Evolutionary conservation across 2,329 filamentous ascomycete genomes (phyloP), one percentile per base, ranked within the genome.

Genomic region (Moelleriella libera): DNA sequence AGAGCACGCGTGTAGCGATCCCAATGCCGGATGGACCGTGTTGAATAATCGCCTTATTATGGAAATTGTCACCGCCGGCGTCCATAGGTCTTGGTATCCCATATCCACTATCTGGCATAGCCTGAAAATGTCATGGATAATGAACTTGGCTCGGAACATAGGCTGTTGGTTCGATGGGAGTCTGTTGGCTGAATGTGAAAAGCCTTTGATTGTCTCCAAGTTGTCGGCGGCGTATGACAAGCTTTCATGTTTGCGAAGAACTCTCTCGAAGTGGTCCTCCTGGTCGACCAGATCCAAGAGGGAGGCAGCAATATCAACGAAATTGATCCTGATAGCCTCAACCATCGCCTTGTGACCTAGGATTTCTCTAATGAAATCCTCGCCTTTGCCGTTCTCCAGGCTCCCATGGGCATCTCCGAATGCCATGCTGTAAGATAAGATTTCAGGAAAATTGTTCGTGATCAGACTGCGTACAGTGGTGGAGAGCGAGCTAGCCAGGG

Each of bases 161-260:
- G 92, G 92, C 57, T 97, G 89, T 54, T 95, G 88, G 48, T 83
- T 86, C 9, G 82, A 71, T 3, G 88, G 84, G 6, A 96, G 68
- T 10, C 68, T 64, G 30, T 76, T 73, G 2, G 70, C 67, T 1
- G 88, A 88, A 52, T 81, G 70, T 31, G 84, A 78, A 53, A 82
- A 80, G 3, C 61, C 64, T 53, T 80, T 82, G 58, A 98, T 95
- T 30, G 78, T 72, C 12, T 69, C 67, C 64, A 94, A 75, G 31
- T 76, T 78, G 30, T 79, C 67, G 2, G 76, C 74, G 4, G 87
- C 82, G 47, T 78, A 72, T 1, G 64, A 61, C 47, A 85, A 80
- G 1, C 67, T 67, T 12, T 75, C 65, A 12, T 79, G 72, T 52
- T 75, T 82, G 10, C 68, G 61, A 54, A 88, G 80, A 8, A 77